Evolutionary conservation across 768 basidiomycete species (phyloP), one percentile per base, ranked within the genome.

Genomic region (Coprinellus aureogranulatus): DNA sequence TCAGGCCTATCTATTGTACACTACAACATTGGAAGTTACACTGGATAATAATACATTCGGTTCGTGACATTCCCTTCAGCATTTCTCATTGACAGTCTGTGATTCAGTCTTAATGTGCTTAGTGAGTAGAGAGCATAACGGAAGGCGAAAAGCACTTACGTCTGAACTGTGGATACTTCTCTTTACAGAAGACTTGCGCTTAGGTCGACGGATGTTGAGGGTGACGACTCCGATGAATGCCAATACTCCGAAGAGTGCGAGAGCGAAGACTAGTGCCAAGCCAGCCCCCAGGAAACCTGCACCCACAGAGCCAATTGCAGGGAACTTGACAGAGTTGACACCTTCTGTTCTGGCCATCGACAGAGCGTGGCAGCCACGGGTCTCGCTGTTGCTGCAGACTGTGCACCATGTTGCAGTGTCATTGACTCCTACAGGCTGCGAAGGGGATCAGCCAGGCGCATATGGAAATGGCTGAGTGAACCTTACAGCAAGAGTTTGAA

Each of bases 241-340:
- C 31, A 84, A 64, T 16, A 74, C 58, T 2, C 63, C 71, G 18
- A 81, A 61, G 60, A 77, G 69, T 12, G 72, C 59, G 30, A 78
- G 61, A 41, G 68, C 68, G 11, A 82, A 73, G 4, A 70, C 77
- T 39, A 84, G 63, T 12, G 77, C 77, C 58, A 86, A 64, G 12
- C 83, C 82, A 3, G 87, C 86, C 27, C 86, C 87, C 14, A 88
- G 72, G 71, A 86, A 84, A 1, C 87, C 87, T n/a, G 87, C 86
- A 6, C 83, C 87, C 12, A 48, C 47, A 11, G 47, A 48, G 6
- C 47, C 47, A 8, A 86, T 77, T 0, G 76, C 70, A 46, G 76
- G 73, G 20, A 65, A 59, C 25, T 59, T 49, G 34, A 61, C 62
- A n/a, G 60, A 55, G 25, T 63, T 62, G 16, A 64, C 64, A n/a